phyloP scores from a whole-genome alignment of 2,329 filamentous ascomycete genomes.

The Trichocomaceae sp. region DNA sequence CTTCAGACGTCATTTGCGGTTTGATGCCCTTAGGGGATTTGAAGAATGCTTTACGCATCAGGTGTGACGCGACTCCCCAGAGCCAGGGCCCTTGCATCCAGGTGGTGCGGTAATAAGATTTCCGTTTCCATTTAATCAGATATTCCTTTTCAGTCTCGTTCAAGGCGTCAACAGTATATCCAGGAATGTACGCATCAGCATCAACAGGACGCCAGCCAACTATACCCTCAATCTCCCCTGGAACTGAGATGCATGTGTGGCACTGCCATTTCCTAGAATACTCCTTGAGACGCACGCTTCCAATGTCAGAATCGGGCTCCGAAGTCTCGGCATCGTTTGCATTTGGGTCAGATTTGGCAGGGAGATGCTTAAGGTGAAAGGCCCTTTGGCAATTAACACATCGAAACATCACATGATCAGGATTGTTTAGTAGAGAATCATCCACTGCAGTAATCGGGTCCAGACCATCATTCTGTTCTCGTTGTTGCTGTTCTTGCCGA shows the following conservation, averaged over 20 bases:
- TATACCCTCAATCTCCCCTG: constrained; percentile 65
- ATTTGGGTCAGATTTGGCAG: constrained; percentile 34
- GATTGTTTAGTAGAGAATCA: constrained; percentile 63
- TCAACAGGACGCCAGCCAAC: constrained; percentile 79
- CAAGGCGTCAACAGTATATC: constrained; percentile 50
- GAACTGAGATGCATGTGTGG: constrained; percentile 62
- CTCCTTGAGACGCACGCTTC: constrained; percentile 60
- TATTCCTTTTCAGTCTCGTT: constrained; percentile 81
- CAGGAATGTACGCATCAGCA: constrained; percentile 49
- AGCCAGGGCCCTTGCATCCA: constrained; percentile 93
- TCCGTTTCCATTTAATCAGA: constrained; percentile 75
- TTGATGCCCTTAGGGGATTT: constrained; percentile 58
- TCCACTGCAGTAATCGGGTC: constrained; percentile 67
- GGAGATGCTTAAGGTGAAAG: constrained; percentile 80
- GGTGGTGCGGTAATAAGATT: constrained; percentile 71
- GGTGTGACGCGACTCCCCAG: constrained; percentile 57
- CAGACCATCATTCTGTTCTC: constrained; percentile 68
- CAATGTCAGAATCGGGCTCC: constrained; percentile 29
- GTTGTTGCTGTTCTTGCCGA: constrained; percentile 74
- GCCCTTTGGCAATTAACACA: constrained; percentile 69
- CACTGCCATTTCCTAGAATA: constrained; percentile 74
- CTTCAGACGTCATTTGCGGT: constrained; percentile 63
- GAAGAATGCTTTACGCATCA: constrained; percentile 68
- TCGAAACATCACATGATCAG: constrained; percentile 71
- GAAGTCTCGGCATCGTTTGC: constrained; percentile 8